Base-by-base conservation (phyloP, 192 early-diverging fungal genomes). In the Backusella morwellensis region DNA sequence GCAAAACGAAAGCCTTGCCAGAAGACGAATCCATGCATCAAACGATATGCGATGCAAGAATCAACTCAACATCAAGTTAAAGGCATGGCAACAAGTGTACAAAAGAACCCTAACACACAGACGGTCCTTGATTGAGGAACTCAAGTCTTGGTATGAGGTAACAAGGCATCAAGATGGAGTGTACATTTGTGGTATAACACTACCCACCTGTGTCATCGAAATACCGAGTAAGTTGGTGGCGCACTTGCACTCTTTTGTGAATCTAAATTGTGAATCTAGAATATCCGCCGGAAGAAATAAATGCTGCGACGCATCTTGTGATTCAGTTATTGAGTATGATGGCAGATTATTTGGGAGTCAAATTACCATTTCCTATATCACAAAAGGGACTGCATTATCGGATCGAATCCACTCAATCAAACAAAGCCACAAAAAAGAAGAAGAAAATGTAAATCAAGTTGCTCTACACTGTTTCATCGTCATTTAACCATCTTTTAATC, bases 251-350 rank as follows among this genome's bases (percentile, higher is more conserved):
- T 35, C 7, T 26, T 35, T 15, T 40, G 35, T 41, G 8, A 35
- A 6, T 35, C 8, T 11, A 42, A 41, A 75, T 26, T 17, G 9
- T 35, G n/a, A 41, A 26, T 40, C 21, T 70, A 79, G 78, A 56
- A 44, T 75, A 70, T 42, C 47, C 78, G 19, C 76, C 75, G 35
- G 87, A 88, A 54, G 86, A 87, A 68, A 74, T 88, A 15, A 90
- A 90, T 72, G 83, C 89, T 23, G 84, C 86, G 5, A 78, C 88
- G 34, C 86, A 83, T n/a, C 81, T 87, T 75, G 83, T 87, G 15
- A 83, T 87, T 38, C 89, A 90, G 26, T 77, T 87, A 75, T 70
- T 86, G 23, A 75, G 73, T 12, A 73, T 90, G 9, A 77, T 88
- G 21, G 81, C 82, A 6, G 80, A 76, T 54, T 90, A 90, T 73